Conservation (phyloP, 345 rosid genomes). For the rapeseed (Brassica napus) region DNA sequence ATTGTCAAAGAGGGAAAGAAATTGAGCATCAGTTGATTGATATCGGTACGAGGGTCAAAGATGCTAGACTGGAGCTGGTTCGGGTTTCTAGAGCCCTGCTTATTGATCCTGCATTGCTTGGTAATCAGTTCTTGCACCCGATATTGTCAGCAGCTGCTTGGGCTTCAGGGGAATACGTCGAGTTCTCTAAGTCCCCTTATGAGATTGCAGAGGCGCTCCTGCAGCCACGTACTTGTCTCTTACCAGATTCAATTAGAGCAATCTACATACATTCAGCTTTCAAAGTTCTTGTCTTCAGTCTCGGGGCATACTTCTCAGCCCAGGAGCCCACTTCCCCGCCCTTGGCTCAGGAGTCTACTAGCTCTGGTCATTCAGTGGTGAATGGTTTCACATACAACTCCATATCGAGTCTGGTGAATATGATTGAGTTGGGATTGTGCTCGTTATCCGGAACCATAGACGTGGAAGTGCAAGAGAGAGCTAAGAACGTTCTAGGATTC, state of each 20-base stretch:
- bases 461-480: conserved; percentile 86
- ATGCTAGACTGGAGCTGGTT: conserved; percentile 82
- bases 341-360: conserved; percentile 38
- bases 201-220: conserved; percentile 83
- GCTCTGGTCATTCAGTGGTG: conserved; percentile 32
- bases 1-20: conserved; percentile 80
- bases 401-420: conserved; percentile 51
- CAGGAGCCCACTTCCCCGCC: conserved; percentile 30
- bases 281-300: conserved; percentile 62
- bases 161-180: conserved; percentile 86
- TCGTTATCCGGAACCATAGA: conserved; percentile 60
- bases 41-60: conserved; percentile 85
- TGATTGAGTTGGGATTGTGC: conserved; percentile 54
- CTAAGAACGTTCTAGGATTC: conserved; percentile 67
- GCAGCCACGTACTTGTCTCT: conserved; percentile 82
- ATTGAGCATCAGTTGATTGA: conserved; percentile 89
- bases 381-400: conserved; percentile 48
- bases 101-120: conserved; percentile 97
- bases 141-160: conserved; percentile 93
- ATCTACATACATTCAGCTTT: conserved; percentile 74
- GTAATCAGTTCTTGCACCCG: conserved; percentile 71
- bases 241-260: conserved; percentile 66
- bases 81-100: conserved; percentile 68
- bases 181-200: conserved; percentile 60
- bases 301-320: conserved; percentile 47